Evolutionary conservation across 768 basidiomycete genomes (phyloP).

Genomic region (Pulveroboletus frians): DNA sequence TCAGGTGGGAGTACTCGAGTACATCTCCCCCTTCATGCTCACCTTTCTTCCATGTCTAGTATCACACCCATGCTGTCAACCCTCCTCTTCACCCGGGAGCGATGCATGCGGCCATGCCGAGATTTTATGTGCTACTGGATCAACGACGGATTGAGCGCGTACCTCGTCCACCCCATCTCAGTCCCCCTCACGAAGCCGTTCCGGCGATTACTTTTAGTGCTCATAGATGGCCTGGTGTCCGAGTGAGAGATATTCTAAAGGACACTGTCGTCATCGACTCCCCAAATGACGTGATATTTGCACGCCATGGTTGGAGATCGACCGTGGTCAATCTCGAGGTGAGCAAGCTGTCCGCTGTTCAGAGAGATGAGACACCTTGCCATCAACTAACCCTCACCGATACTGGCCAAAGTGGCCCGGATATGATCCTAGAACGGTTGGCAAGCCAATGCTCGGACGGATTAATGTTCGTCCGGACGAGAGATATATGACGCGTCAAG

Average conservation of each 20-base stretch:
- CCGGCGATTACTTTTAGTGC: not conserved
- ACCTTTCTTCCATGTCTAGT: not conserved
- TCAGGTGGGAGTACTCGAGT: not conserved
- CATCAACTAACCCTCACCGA: not conserved
- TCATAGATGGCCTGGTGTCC: not conserved
- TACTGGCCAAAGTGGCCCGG: constrained; percentile 1
- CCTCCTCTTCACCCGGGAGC: not conserved
- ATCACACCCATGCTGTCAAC: not conserved
- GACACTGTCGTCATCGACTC: not conserved
- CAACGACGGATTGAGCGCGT: not conserved
- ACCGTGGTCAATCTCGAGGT: not conserved
- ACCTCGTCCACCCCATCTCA: not conserved
- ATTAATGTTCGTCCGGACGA: not conserved
- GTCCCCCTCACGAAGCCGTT: not conserved
- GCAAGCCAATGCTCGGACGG: not conserved
- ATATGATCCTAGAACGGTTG: not conserved
- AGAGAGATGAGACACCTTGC: too few species aligned
- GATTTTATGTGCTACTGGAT: not conserved
- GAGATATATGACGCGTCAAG: not conserved
- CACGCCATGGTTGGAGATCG: not conserved
- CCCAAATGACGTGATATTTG: not conserved
- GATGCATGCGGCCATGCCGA: constrained; percentile 1
- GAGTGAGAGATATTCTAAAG: not conserved
- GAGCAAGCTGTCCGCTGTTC: not conserved
- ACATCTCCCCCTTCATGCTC: not conserved